Base-by-base conservation (phyloP, 331 rosid genomes). In the Cucumis variabilis region DNA sequence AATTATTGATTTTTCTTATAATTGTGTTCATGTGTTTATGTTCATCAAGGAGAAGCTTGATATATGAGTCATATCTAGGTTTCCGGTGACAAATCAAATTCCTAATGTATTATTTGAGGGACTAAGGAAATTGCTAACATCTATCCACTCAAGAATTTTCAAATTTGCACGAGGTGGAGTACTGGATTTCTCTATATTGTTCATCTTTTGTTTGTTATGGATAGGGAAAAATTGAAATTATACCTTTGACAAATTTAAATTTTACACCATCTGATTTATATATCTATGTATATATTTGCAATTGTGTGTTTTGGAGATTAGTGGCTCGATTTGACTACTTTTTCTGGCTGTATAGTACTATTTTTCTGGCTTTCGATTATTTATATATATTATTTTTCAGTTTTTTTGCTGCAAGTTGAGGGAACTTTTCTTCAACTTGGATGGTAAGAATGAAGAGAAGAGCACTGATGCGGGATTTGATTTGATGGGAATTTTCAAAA, bases 401-500 rank as follows among this genome's bases (percentile, higher is more conserved):
- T 82, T 82, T 82, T 82, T 51, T 17, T 76, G 62, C 82, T 51
- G 66, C 66, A 78, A 78, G 66, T 78, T 78, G 84, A 19, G 84
- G 67, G 23, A 75, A 25, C 27, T 79, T 25, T 79, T 79, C 84
- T 51, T 51, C 66, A 24, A 53, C n/a, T 51, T 46, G 58, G n/a
- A 50, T 24, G 72, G 73, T 30, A 60, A 82, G 23, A 62, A 12
- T 28, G 72, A 60, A 60, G 84, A 24, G 84, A 24, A 53, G 62
- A 51, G 58, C 30, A 75, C 60, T 79, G 68, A 30, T 30, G 85
- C 55, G 72, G 30, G 85, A 14, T 79, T 55, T 33, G 85, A 82
- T 62, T 60, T 33, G 55, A 62, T 33, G 85, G 55, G 48, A 82
- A 51, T 4, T 33, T 82, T 82, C 72, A 62, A 55, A 58, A 62